Percentiles rank a stretch among this genome's conserved stretches.
Evolutionary conservation across 352 stramenopile species (phyloP).

Genomic region (Pythium folliculosum): DNA sequence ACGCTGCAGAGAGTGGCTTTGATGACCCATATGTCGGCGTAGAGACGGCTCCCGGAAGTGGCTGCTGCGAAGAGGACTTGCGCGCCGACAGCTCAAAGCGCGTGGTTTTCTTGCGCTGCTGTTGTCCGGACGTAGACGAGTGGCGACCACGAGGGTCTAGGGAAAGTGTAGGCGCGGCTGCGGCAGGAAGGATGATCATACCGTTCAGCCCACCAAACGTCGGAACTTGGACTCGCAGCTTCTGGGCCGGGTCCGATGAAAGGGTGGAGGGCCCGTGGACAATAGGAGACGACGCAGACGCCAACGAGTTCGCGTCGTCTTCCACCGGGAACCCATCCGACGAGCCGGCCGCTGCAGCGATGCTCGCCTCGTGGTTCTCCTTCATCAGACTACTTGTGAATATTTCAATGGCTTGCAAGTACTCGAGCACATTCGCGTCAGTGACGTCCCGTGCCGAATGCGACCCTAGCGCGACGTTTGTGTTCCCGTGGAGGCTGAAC

Average conservation of each 20-base stretch:
- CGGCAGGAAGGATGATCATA: conserved; percentile 50
- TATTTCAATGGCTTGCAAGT: conserved; percentile 75
- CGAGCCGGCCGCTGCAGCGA: neutral
- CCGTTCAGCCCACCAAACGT: conserved; percentile 58
- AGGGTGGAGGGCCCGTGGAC: conserved; percentile 53
- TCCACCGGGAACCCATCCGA: neutral
- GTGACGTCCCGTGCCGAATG: conserved; percentile 51
- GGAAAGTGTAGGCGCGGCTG: conserved; percentile 13
- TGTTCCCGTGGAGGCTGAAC: conserved; percentile 31
- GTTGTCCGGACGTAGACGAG: conserved; percentile 8
- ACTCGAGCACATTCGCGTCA: conserved; percentile 72
- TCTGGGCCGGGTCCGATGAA: conserved; percentile 52
- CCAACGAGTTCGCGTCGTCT: neutral
- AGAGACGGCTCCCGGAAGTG: conserved; percentile 31
- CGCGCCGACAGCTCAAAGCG: conserved; percentile 41
- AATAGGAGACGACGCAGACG: conserved; percentile 34
- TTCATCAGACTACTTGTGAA: conserved; percentile 63
- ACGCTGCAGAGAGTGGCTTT: conserved; percentile 6
- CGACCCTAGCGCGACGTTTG: conserved; percentile 27
- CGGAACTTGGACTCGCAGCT: conserved; percentile 60
- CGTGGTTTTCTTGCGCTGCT: conserved; percentile 38
- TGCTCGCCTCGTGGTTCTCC: conserved; percentile 37
- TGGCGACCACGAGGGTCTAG: neutral
- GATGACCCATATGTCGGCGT: neutral
- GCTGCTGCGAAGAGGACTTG: conserved; percentile 47